These are phyloP conservation scores for Colletotrichum filicis DNA, from an alignment of 2,329 filamentous ascomycete species.

Conservation along the genomic window DNA sequence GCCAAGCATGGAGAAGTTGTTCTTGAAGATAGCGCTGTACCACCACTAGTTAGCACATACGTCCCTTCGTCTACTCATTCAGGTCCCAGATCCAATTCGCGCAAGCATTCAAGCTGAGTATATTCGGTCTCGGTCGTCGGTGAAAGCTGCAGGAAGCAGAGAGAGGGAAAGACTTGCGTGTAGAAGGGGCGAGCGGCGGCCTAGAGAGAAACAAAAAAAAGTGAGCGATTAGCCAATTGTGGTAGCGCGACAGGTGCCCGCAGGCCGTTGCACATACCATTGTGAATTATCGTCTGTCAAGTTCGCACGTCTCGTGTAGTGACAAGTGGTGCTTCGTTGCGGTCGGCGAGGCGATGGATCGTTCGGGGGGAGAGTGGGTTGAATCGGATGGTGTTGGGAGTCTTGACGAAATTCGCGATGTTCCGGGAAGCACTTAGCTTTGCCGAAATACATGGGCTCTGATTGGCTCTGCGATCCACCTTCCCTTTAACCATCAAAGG, in stretches of 20 bases:
- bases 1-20: conserved; percentile 88
- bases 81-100: background rate
- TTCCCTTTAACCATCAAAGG: background rate
- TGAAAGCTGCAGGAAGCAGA: background rate
- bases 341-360: conserved; percentile 28
- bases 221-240: conserved; percentile 49
- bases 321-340: conserved; percentile 27
- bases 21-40: conserved; percentile 82
- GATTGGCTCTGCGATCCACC: conserved; percentile 23
- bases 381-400: conserved; percentile 24
- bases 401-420: conserved; percentile 38
- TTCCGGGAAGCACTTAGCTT: conserved; percentile 36
- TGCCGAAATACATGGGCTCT: conserved; percentile 31
- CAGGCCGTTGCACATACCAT: conserved; percentile 46
- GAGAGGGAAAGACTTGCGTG: conserved; percentile 47
- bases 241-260: background rate
- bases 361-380: background rate
- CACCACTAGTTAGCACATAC: conserved; percentile 11
- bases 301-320: conserved; percentile 23
- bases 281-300: conserved; percentile 38
- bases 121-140: background rate
- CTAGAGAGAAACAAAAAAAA: conserved; percentile 39
- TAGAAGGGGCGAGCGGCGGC: conserved; percentile 50
- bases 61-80: background rate
- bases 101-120: background rate